Evolutionary conservation across 768 basidiomycete genomes (phyloP).

Genomic region (Candolleomyces eurysporus): DNA sequence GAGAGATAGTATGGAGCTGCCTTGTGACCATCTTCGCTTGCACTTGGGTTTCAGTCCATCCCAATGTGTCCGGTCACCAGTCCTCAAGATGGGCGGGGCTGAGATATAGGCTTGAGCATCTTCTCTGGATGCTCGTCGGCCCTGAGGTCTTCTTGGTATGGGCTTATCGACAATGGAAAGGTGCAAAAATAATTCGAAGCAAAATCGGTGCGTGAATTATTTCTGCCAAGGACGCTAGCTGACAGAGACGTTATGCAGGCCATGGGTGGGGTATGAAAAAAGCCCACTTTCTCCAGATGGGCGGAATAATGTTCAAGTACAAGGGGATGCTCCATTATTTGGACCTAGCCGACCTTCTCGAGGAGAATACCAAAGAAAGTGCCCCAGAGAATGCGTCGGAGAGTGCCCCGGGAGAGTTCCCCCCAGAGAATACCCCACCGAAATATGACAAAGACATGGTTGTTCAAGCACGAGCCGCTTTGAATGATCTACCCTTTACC

Average conservation of each 20-base stretch:
- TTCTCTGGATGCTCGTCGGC: neutral
- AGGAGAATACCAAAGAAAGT: neutral
- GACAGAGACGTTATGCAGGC: neutral
- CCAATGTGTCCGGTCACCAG: neutral
- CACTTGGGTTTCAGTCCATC: neutral
- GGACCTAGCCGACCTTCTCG: neutral
- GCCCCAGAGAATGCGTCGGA: neutral
- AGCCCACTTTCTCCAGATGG: neutral
- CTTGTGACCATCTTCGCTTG: neutral
- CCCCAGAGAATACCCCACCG: neutral
- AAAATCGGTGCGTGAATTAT: neutral
- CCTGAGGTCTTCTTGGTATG: neutral
- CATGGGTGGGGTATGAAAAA: neutral
- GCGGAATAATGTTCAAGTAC: neutral
- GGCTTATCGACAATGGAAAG: neutral
- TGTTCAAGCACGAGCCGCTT: neutral
- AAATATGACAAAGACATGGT: neutral
- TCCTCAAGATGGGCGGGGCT: neutral
- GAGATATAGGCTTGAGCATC: neutral
- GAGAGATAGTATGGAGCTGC: neutral
- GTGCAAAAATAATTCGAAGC: neutral
- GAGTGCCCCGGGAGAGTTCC: too few relatives aligned
- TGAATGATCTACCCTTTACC: conserved; percentile 12
- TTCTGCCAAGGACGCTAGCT: neutral
- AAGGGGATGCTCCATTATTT: neutral